phyloP scores from a whole-genome alignment of 2,329 filamentous ascomycete species.

The Cryphonectria nitschkei region DNA sequence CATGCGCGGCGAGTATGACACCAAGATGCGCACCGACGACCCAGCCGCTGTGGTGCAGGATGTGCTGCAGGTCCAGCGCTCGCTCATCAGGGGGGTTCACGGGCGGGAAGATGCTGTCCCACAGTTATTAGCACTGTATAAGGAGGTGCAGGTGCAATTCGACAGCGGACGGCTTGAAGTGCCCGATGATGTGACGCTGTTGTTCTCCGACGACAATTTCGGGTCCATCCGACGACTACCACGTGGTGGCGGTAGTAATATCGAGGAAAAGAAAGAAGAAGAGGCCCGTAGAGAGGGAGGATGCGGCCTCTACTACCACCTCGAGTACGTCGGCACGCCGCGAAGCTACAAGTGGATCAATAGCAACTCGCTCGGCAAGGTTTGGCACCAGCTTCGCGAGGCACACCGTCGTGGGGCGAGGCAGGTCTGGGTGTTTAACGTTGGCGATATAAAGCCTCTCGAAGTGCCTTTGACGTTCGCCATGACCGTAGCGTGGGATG shows the following conservation, averaged over 20 bases:
- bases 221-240: slow-evolving; percentile 63
- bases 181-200: slow-evolving; percentile 63
- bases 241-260: slow-evolving; percentile 51
- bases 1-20: slow-evolving; percentile 65
- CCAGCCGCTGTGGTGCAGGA: slow-evolving; percentile 56
- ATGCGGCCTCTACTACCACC: slow-evolving; percentile 62
- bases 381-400: slow-evolving; percentile 45
- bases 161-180: slow-evolving; percentile 59
- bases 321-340: slow-evolving; percentile 65
- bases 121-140: slow-evolving; percentile 67
- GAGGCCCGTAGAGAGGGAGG: slow-evolving; percentile 59
- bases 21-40: slow-evolving; percentile 52
- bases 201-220: slow-evolving; percentile 68
- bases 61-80: slow-evolving; percentile 58
- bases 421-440: slow-evolving; percentile 67
- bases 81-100: slow-evolving; percentile 56
- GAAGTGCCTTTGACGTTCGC: slow-evolving; percentile 62
- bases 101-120: slow-evolving; percentile 46
- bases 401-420: slow-evolving; percentile 59
- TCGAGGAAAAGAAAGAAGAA: slow-evolving; percentile 45
- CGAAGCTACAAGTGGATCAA: slow-evolving; percentile 67
- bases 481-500: slow-evolving; percentile 62
- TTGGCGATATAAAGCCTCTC: slow-evolving; percentile 65
- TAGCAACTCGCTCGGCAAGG: slow-evolving; percentile 53
- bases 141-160: slow-evolving; percentile 67